These are phyloP conservation scores for Cercophora samala DNA, from an alignment of 495 filamentous ascomycete species.

Conservation along the genomic window DNA sequence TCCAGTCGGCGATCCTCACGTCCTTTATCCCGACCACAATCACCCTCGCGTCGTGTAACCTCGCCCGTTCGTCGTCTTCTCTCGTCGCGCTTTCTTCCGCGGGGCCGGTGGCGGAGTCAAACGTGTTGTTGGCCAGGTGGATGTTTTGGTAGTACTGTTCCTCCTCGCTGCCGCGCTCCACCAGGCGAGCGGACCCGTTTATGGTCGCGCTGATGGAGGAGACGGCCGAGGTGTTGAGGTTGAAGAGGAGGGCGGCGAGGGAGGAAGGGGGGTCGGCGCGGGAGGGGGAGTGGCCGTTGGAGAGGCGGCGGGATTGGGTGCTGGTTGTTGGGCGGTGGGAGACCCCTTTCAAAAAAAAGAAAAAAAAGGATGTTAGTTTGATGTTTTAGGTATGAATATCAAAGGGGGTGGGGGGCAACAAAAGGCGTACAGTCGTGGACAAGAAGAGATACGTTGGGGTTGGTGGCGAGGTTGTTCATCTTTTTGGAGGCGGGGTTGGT, in stretches of 20 bases:
- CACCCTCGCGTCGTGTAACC: constrained; percentile 60
- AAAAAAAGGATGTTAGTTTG: too few species aligned
- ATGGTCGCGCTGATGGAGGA: constrained; percentile 92
- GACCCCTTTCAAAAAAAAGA: constrained; percentile 46
- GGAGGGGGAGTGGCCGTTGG: constrained; percentile 55
- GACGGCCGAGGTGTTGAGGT: constrained; percentile 83
- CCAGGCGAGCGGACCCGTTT: constrained; percentile 73
- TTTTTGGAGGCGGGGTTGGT: constrained; percentile 86
- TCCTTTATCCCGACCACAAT: constrained; percentile 71
- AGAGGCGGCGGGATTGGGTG: constrained; percentile 53
- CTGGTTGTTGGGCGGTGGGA: constrained; percentile 86
- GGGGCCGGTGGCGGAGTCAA: constrained; percentile 44
- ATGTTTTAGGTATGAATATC: too few species aligned
- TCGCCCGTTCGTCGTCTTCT: constrained; percentile 40
- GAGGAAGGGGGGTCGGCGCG: constrained; percentile 62
- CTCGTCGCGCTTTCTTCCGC: constrained; percentile 22
- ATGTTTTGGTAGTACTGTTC: constrained; percentile 74
- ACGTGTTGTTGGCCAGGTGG: constrained; percentile 92
- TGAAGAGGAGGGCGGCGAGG: constrained; percentile 76
- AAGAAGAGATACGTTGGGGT: constrained; percentile 88
- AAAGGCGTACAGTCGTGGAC: constrained; percentile 72
- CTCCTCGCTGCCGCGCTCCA: constrained; percentile 69
- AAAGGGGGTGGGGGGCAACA: too few species aligned
- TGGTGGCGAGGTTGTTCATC: constrained; percentile 77
- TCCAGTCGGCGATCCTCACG: constrained; percentile 78